Percentiles rank a stretch among this genome's conserved stretches.
Conservation (phyloP, 257 asterid species). For the Solanum paucissectum region DNA sequence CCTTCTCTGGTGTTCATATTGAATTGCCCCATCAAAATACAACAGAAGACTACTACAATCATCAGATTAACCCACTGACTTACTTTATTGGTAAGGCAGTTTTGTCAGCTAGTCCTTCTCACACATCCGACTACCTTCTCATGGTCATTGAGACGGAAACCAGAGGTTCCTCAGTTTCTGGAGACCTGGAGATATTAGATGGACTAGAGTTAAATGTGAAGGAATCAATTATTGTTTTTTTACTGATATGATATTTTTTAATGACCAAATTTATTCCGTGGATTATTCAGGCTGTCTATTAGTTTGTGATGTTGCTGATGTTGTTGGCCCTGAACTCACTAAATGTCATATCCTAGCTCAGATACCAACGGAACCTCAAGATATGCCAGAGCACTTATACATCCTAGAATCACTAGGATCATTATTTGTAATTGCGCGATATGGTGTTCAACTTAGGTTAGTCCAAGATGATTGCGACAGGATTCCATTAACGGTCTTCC, state of each 20-base stretch:
- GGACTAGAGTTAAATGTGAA: too few relatives aligned
- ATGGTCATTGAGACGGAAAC: too few relatives aligned
- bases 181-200: too few relatives aligned
- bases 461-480: not conserved
- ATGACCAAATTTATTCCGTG: too few relatives aligned
- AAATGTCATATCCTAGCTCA: too few relatives aligned
- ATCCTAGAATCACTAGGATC: not conserved
- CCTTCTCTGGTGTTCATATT: not conserved
- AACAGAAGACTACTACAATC: not conserved
- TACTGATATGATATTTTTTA: too few relatives aligned
- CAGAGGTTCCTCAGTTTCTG: too few relatives aligned
- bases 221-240: too few relatives aligned
- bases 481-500: accelerated
- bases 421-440: not conserved
- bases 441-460: not conserved
- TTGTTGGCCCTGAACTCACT: not conserved
- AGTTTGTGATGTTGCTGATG: not conserved
- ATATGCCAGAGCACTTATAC: not conserved
- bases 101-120: not conserved
- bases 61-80: not conserved
- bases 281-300: too few relatives aligned
- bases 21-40: not conserved
- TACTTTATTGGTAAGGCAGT: not conserved
- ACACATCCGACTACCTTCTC: too few relatives aligned
- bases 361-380: too few relatives aligned